Evolutionary conservation across 2,329 filamentous ascomycete genomes (phyloP).

Genomic region (Ambrosiella cleistominuta): DNA sequence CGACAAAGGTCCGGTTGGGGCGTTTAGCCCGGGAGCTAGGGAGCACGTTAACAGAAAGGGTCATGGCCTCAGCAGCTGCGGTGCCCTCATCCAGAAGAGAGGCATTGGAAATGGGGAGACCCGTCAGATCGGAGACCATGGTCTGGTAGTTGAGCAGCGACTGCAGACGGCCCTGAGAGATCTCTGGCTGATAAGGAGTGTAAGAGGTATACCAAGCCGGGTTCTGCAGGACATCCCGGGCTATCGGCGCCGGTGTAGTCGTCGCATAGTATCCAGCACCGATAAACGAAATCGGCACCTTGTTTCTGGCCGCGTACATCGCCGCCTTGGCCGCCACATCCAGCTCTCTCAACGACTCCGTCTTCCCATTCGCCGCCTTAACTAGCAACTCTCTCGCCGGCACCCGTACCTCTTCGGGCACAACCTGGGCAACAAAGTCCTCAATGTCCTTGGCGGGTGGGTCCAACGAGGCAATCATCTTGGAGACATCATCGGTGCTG

Average conservation of each 20-base stretch:
- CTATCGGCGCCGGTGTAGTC: constrained; percentile 75
- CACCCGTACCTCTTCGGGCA: constrained; percentile 57
- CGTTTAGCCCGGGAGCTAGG: constrained; percentile 49
- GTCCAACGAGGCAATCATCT: constrained; percentile 67
- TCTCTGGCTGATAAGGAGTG: constrained; percentile 92
- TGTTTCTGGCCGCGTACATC: constrained; percentile 22
- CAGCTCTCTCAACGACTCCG: constrained; percentile 36
- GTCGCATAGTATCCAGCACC: constrained; percentile 79
- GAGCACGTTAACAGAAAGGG: constrained; percentile 53
- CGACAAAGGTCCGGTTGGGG: constrained; percentile 62
- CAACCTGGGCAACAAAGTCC: constrained; percentile 67
- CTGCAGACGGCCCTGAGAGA: constrained; percentile 85
- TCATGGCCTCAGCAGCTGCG: constrained; percentile 91
- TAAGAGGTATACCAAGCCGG: constrained; percentile 97
- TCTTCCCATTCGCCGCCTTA: background rate
- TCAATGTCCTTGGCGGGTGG: constrained; percentile 59
- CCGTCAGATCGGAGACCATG: constrained; percentile 74
- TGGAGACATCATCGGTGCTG: constrained; percentile 45
- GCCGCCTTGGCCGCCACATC: constrained; percentile 31
- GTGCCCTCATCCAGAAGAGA: constrained; percentile 83
- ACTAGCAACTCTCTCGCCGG: constrained; percentile 9
- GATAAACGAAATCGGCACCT: constrained; percentile 48
- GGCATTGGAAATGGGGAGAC: constrained; percentile 73
- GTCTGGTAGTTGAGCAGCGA: constrained; percentile 93
- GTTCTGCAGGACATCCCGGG: constrained; percentile 80